Base-by-base conservation (phyloP, 169 alveolate genomes). In the Plasmodium chabaudi region DNA sequence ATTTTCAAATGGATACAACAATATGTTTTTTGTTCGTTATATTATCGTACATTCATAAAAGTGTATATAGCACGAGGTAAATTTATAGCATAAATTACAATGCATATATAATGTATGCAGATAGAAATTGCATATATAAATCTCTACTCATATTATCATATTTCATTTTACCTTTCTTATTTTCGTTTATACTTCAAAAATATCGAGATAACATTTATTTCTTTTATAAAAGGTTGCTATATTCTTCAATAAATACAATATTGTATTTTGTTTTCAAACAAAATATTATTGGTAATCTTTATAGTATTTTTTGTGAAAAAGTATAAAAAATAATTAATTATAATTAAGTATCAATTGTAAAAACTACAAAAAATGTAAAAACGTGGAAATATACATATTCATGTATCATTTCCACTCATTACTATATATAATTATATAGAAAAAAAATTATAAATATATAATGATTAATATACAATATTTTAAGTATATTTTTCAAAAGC, bases 141-240 rank as follows among this genome's bases (percentile, higher is more conserved):
- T 10, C 6, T 17, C 21, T 72, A 57, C 9, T 10, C 49, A 17
- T 15, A 23, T 72, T n/a, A 57, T 42, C 39, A 34, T 72, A 39
- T 72, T 72, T 72, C 23, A 56, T 72, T 72, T 72, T 72, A 72
- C 87, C 63, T 71, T 71, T 57, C 25, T 72, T 42, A 51, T 49
- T 63, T 72, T 72, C 63, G 72, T 59, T 51, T 57, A 59, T 61
- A 61, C 72, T 59, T 39, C 53, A 72, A 72, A 72, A 59, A 57
- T 49, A 17, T 39, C 56, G 21, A 42, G 71, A 61, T 72, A 49
- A 72, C 87, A 60, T 57, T 72, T 72, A 57, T 57, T 59, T 27
- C 49, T 25, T 17, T 72, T 59, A 23, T 47, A 9, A 57, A 27
- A 60, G 56, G 56, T 57, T 17, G 27, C n/a, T 42, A 47, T 72